phyloP scores from a whole-genome alignment of 495 filamentous ascomycete species.

The Astrocystis sublimbata region DNA sequence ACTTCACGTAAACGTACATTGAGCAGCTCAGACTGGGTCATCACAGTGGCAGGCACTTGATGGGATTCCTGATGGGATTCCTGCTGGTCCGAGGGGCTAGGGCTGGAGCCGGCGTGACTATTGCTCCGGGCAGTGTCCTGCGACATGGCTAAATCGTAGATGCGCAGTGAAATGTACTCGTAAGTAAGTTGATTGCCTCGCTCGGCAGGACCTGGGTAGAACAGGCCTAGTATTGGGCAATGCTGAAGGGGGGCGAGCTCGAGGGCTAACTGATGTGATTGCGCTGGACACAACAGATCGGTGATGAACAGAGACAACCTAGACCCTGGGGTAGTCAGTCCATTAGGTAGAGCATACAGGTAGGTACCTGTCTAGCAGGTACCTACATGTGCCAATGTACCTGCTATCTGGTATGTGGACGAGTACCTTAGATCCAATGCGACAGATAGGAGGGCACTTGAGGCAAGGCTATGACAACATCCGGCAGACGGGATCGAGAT shows the following conservation, averaged over 20 bases:
- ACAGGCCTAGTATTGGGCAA: no score
- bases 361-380: no score
- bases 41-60: conserved; percentile 13
- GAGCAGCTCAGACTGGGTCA: conserved; percentile 29
- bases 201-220: no score
- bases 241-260: background rate
- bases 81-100: background rate
- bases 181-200: no score
- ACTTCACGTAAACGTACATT: conserved; percentile 37
- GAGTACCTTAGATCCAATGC: no score
- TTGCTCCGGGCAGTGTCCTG: background rate
- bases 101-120: background rate
- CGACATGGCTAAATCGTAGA: conserved; percentile 6
- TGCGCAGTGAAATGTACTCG: background rate
- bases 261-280: no score
- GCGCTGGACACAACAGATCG: background rate
- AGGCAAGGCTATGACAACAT: background rate
- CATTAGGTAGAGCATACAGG: no score
- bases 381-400: no score
- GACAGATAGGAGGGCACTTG: no score
- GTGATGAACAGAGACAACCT: background rate
- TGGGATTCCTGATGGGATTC: conserved; percentile 9
- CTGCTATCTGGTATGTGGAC: no score
- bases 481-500: conserved; percentile 3
- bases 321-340: no score